A percentile compares a stretch with the other conserved stretches of the same genome.
These are phyloP conservation scores for Lepraria neglecta DNA, from an alignment of 495 filamentous ascomycete species.

Conservation along the genomic window DNA sequence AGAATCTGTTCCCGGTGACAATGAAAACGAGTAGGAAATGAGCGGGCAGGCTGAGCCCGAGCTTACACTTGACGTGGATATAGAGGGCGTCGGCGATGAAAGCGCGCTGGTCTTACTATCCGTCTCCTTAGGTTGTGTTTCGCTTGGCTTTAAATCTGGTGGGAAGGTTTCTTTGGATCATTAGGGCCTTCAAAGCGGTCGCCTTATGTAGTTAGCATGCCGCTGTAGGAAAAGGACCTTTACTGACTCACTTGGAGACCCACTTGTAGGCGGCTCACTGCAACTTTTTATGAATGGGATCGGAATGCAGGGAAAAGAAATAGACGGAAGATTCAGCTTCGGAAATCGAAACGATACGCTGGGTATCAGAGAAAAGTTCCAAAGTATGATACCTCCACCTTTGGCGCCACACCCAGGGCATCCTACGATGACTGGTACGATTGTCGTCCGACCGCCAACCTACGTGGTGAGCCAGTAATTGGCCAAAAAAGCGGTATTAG, in stretches of 20 bases:
- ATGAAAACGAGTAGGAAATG: not conserved
- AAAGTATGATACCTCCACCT: constrained; percentile 5
- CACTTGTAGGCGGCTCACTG: not conserved
- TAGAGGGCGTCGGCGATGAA: not conserved
- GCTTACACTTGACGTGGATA: constrained; percentile 3
- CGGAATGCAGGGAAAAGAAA: constrained; percentile 5
- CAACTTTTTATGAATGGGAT: constrained; percentile 7
- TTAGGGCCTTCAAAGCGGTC: not conserved
- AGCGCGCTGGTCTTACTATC: not conserved
- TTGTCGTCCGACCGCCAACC: not conserved
- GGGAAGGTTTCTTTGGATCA: constrained; percentile 3
- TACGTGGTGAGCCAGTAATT: constrained; percentile 7
- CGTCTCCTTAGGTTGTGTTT: not conserved
- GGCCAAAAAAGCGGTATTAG: not conserved
- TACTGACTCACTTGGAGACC: constrained; percentile 1
- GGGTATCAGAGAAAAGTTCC: constrained; percentile 1
- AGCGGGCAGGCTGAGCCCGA: constrained; percentile 1
- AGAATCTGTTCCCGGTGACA: constrained; percentile 6
- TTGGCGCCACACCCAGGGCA: not conserved
- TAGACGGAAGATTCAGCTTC: constrained; percentile 6
- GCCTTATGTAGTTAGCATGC: not conserved
- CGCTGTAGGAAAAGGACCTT: not conserved
- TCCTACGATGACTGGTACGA: constrained; percentile 7
- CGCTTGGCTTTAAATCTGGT: not conserved
- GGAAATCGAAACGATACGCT: not conserved